phyloP scores from a whole-genome alignment of 768 basidiomycete species.

The Clitopilus passeckerianus region DNA sequence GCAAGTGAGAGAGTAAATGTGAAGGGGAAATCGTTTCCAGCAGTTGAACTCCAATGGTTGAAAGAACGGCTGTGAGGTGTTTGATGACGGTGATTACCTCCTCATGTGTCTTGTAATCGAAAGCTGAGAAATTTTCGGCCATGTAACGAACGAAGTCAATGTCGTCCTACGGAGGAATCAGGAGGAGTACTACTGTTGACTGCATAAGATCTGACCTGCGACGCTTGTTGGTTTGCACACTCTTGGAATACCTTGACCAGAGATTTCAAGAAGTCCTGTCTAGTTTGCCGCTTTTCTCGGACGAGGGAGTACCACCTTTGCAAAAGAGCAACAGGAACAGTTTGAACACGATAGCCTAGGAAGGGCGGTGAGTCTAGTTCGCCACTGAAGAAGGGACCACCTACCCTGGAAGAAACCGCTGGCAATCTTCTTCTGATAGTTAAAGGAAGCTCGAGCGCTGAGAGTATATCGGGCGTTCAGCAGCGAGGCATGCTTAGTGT shows the following conservation, averaged over 20 bases:
- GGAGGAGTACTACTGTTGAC: not conserved
- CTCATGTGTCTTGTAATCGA: slow-evolving; percentile 95
- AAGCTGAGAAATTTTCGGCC: slow-evolving; percentile 87
- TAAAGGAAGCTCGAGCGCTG: slow-evolving; percentile 77
- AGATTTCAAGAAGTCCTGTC: slow-evolving; percentile 85
- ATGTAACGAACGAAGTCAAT: slow-evolving; percentile 87
- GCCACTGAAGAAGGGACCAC: slow-evolving; percentile 4
- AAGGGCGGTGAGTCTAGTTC: not conserved
- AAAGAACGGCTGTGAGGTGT: slow-evolving; percentile 68
- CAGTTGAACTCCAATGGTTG: slow-evolving; percentile 78
- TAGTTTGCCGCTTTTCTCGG: slow-evolving; percentile 81
- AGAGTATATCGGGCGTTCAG: slow-evolving; percentile 81
- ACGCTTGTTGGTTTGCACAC: slow-evolving; percentile 44
- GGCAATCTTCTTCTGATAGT: slow-evolving; percentile 67
- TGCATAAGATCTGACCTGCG: slow-evolving; percentile 39
- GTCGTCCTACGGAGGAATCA: slow-evolving; percentile 51
- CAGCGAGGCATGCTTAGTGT: slow-evolving; percentile 85
- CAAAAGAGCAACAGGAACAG: slow-evolving; percentile 68
- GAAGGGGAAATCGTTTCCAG: slow-evolving; percentile 70
- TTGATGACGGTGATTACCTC: slow-evolving; percentile 86
- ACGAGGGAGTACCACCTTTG: slow-evolving; percentile 90
- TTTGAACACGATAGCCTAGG: slow-evolving; percentile 62
- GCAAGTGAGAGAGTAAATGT: slow-evolving; percentile 61
- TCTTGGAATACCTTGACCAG: slow-evolving; percentile 83
- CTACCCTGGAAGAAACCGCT: slow-evolving; percentile 50